These are phyloP conservation scores for Sarcodon sp. DNA, from an alignment of 768 basidiomycete genomes.

Conservation along the genomic window DNA sequence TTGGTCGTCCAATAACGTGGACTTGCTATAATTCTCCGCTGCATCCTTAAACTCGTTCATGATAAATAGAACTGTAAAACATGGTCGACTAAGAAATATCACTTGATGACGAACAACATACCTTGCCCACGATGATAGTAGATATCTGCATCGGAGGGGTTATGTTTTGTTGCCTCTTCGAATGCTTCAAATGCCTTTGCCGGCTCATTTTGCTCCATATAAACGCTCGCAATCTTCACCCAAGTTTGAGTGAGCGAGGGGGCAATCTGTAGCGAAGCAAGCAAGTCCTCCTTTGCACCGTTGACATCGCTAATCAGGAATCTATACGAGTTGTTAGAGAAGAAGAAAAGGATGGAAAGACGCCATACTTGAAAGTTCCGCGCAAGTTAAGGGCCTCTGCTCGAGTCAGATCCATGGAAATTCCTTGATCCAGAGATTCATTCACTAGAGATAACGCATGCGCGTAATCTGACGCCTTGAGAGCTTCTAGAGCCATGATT, in stretches of 20 bases:
- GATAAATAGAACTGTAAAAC: constrained; percentile 72
- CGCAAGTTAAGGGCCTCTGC: constrained; percentile 88
- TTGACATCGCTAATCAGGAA: constrained; percentile 81
- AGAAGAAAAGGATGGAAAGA: background rate
- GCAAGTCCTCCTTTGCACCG: constrained; percentile 75
- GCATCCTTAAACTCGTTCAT: constrained; percentile 82
- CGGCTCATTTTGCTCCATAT: constrained; percentile 90
- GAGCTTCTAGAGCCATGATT: constrained; percentile 66
- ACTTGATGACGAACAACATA: constrained; percentile 16
- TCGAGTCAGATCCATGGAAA: constrained; percentile 60
- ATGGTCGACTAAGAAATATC: background rate
- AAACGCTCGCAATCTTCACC: constrained; percentile 93
- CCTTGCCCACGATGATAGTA: constrained; percentile 99
- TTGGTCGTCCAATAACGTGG: constrained; percentile 69
- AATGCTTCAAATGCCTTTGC: constrained; percentile 81
- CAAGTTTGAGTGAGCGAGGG: constrained; percentile 74
- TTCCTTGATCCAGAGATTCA: constrained; percentile 79
- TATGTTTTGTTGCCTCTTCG: constrained; percentile 74
- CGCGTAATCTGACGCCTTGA: constrained; percentile 72
- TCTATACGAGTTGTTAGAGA: constrained; percentile 22
- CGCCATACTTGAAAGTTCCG: constrained; percentile 83
- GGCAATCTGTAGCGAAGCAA: constrained; percentile 55
- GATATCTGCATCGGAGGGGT: constrained; percentile 84
- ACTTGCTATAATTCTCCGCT: constrained; percentile 83
- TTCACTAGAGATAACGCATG: constrained; percentile 72